Base-by-base conservation (phyloP, 495 filamentous ascomycete genomes). In the Penicillium crystallinum region DNA sequence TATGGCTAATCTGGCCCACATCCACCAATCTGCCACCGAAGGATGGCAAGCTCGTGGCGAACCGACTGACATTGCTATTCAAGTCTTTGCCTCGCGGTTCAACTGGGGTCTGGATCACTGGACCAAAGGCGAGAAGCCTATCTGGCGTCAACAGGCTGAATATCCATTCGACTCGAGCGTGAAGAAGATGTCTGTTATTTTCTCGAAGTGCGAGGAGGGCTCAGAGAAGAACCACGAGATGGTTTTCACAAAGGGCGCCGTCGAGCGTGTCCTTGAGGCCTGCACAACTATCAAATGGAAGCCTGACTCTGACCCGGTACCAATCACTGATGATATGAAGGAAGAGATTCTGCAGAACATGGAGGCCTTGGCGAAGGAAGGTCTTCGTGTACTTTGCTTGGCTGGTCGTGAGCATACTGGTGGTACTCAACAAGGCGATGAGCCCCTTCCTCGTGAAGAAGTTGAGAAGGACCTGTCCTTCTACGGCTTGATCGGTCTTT, bases 201-300 rank as follows among this genome's bases (percentile, higher is more conserved):
- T 81, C 59, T 59, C 68, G 11, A 66, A 76, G 6, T 40, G 44
- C 9, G 54, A 58, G 7, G 65, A 59, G 4, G 56, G 47, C 14
- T 54, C 55, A 0, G 64, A 62, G 34, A 54, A 64, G 8, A 57
- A 47, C 1, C 69, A 50, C 1, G 61, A 78, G 27, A 64, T 75
- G 53, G 63, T 84, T 9, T 91, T 90, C 61, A 84, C 81, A 49
- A 93, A 93, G 63, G 89, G 89, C 4, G 89, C 89, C 6, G 88
- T 90, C 31, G 89, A 93, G 65, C 81, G 87, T 18, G 75, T 93
- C 10, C 63, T 93, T 30, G 86, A 90, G 49, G 66, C 87, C 7
- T 91, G 88, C 68, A 73, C 69, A 5, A 66, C 63, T 1, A 67
- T 82, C 49, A 71, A 73, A 48, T 70, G 70, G 66, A 63, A 67